Evolutionary conservation across 2,329 filamentous ascomycete genomes (phyloP), one percentile per base, ranked within the genome.

Genomic region (Aspergillus fijiensis): DNA sequence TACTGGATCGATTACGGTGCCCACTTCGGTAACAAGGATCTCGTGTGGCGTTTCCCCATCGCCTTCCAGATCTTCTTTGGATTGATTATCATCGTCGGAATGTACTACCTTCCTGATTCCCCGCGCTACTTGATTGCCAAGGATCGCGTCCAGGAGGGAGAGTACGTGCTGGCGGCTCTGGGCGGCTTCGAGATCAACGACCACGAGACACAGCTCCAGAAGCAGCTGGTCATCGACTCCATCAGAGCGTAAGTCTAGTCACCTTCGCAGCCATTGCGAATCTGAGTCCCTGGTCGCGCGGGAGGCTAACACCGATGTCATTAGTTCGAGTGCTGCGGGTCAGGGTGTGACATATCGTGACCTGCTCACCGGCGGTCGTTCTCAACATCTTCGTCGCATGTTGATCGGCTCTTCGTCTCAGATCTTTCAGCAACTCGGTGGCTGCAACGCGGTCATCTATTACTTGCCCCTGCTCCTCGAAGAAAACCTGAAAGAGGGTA

Each of bases 161-260:
- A 78, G 47, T 75, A 77, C 19, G 81, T 84, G 14, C 79, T 85
- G 33, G 80, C 82, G 12, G 81, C 81, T 5, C 78, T 85, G 5
- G 75, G 74, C 51, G 80, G 80, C 11, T 70, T 72, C 25, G 67
- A 83, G 51, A 63, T 83, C 5, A 80, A 87, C 51, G 81, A 84
- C 63, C 76, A 80, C 9, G 82, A 88, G 68, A 87, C 86, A 2
- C 79, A 82, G 50, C 69, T 82, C 10, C 85, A 90, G 73, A 82
- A 84, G 67, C 84, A 87, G 56, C 85, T 89, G 0, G 87, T 90
- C n/a, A 76, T 86, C n/a, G 89, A 92, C 67, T 87, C 84, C 1
- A 86, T 90, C 62, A 80, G 81, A 47, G 84, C 84, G 49, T 83
- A 81, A 25, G 82, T 76, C 27, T n/a, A 16, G 5, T 33, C n/a